Conservation (phyloP, 352 stramenopile species). For the Globisporangium barbulae region DNA sequence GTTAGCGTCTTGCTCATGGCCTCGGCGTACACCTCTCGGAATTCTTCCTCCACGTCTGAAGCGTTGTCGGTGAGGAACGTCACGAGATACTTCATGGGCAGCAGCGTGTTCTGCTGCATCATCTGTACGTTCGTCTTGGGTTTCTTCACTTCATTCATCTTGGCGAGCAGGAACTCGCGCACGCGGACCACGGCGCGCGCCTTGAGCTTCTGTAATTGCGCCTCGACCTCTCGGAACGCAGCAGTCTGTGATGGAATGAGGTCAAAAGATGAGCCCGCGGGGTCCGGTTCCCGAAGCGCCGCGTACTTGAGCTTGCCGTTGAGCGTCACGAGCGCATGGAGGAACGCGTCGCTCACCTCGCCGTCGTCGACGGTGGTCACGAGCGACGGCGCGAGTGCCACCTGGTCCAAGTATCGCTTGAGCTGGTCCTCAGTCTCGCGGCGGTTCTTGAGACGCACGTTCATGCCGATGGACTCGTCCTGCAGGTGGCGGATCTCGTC, state of each 20-base stretch:
- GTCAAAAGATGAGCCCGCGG: conserved; percentile 76
- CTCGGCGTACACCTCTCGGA: conserved; percentile 95
- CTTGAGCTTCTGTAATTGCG: conserved; percentile 90
- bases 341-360: conserved; percentile 93
- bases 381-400: conserved; percentile 94
- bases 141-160: conserved; percentile 93
- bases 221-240: conserved; percentile 91
- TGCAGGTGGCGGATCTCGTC: conserved; percentile 98
- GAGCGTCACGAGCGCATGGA: conserved; percentile 93
- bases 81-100: conserved; percentile 96
- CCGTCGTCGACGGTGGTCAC: conserved; percentile 91
- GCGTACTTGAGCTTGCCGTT: conserved; percentile 93
- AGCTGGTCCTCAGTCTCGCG: conserved; percentile 92
- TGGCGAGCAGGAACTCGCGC: conserved; percentile 93
- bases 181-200: conserved; percentile 67
- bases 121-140: conserved; percentile 98
- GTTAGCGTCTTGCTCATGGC: conserved; percentile 96
- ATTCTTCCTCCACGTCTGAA: conserved; percentile 92
- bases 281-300: conserved; percentile 45
- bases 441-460: conserved; percentile 94
- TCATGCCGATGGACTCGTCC: conserved; percentile 93
- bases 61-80: conserved; percentile 94
- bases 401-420: conserved; percentile 93
- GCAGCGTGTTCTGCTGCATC: conserved; percentile 95
- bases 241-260: conserved; percentile 87